phyloP scores from a whole-genome alignment of 169 alveolate species.

The Amoebophrya sp. region DNA sequence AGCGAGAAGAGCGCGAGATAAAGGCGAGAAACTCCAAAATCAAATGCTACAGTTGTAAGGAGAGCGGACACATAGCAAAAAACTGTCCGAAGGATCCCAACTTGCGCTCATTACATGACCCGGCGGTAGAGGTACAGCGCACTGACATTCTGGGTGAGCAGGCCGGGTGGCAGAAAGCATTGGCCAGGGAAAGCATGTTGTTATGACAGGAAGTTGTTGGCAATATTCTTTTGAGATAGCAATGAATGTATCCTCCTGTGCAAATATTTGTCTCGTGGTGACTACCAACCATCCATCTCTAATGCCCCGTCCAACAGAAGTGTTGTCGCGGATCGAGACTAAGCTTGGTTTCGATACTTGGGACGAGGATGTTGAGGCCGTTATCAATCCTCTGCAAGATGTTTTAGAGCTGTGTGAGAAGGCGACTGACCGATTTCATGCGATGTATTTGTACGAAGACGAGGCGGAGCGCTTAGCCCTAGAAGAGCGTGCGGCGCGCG shows the following conservation, averaged over 20 bases:
- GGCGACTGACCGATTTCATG: neutral
- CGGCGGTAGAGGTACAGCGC: neutral
- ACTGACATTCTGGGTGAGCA: neutral
- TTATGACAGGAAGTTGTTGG: too few relatives aligned
- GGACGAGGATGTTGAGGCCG: neutral
- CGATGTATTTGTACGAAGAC: neutral
- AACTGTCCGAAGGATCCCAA: slow-evolving; percentile 48
- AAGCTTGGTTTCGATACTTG: neutral
- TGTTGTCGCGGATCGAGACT: neutral
- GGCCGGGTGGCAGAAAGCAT: neutral
- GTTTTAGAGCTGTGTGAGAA: neutral
- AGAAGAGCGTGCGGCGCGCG: too few relatives aligned
- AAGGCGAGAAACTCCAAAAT: slow-evolving; percentile 35
- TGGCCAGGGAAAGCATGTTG: neutral
- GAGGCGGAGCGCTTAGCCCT: neutral
- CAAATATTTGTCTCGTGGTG: too few relatives aligned
- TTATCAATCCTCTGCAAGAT: neutral
- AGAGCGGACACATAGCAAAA: slow-evolving; percentile 41
- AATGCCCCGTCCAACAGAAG: too few relatives aligned
- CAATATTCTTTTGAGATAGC: neutral
- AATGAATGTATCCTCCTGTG: neutral
- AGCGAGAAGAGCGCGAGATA: slow-evolving; percentile 35
- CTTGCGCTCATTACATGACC: neutral
- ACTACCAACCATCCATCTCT: too few relatives aligned
- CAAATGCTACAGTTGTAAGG: slow-evolving; percentile 40